Percentiles rank a stretch among this genome's conserved stretches.
These are phyloP conservation scores for Trichoderma koningii DNA, from an alignment of 2,329 filamentous ascomycete species.

Conservation along the genomic window DNA sequence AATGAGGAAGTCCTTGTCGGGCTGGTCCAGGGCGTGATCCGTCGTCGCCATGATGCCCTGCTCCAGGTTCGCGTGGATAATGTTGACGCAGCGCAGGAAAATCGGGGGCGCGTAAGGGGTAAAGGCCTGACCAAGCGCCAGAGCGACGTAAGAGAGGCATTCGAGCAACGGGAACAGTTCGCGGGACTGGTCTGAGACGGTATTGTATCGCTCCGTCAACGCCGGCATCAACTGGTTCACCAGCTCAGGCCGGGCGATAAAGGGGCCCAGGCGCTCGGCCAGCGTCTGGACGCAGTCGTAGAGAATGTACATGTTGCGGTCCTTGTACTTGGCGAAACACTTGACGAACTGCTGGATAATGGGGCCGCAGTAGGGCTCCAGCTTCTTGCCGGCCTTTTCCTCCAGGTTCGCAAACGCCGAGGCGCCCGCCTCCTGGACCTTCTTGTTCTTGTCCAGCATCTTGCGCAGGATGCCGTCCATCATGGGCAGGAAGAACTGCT, in stretches of 20 bases:
- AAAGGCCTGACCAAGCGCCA: conserved; percentile 80
- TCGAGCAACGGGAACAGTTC: conserved; percentile 96
- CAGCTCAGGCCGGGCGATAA: conserved; percentile 78
- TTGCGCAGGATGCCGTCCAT: conserved; percentile 94
- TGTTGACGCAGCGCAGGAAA: conserved; percentile 83
- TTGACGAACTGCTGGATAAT: conserved; percentile 90
- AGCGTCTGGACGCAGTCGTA: conserved; percentile 98
- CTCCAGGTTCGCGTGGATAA: conserved; percentile 89
- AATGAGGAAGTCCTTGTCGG: conserved; percentile 95
- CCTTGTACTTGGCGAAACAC: conserved; percentile 95
- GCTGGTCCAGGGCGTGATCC: conserved; percentile 70
- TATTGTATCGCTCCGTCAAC: conserved; percentile 83
- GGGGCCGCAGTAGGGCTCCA: conserved; percentile 83
- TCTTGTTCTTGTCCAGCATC: conserved; percentile 97
- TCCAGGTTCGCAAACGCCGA: conserved; percentile 96
- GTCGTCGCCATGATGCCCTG: conserved; percentile 70
- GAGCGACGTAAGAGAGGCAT: conserved; percentile 90
- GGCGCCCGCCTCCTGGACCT: conserved; percentile 93
- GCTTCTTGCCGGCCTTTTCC: conserved; percentile 80
- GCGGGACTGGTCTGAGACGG: conserved; percentile 81
- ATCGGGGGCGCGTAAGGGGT: conserved; percentile 83
- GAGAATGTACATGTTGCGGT: conserved; percentile 97
- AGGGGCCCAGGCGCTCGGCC: conserved; percentile 83
- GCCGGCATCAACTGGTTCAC: conserved; percentile 89
- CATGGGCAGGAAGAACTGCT: conserved; percentile 86